Conservation (phyloP, 78 protist genomes). For the Cavenderia fasciculata region DNA sequence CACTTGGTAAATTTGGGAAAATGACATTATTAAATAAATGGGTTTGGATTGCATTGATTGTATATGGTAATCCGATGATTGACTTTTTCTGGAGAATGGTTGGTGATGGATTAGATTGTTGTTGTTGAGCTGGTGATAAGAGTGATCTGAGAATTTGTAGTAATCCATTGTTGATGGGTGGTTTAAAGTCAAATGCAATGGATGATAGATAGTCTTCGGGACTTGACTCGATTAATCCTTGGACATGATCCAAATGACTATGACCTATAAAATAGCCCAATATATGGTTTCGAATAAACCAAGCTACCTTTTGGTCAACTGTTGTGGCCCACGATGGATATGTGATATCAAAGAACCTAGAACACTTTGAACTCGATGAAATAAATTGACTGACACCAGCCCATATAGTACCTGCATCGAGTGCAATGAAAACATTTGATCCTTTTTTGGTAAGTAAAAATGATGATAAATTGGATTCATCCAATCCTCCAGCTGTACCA, state of each 20-base stretch:
- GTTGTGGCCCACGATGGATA: conserved; percentile 38
- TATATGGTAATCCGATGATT: conserved; percentile 23
- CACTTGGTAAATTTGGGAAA: conserved; percentile 55
- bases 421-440: conserved; percentile 33
- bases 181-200: conserved; percentile 6
- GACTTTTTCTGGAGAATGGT: conserved; percentile 35
- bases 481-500: conserved; percentile 55
- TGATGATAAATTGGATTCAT: conserved; percentile 48
- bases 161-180: conserved; percentile 29
- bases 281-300: conserved; percentile 33
- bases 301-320: conserved; percentile 38
- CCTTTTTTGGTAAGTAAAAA: conserved; percentile 47
- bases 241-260: conserved; percentile 51
- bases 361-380: not conserved
- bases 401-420: conserved; percentile 67
- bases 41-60: conserved; percentile 2
- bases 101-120: not conserved
- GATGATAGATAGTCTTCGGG: conserved; percentile 50
- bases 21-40: conserved; percentile 35
- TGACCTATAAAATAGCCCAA: conserved; percentile 52
- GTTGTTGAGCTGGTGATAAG: not conserved
- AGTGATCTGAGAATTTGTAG: not conserved
- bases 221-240: conserved; percentile 11
- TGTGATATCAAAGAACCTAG: not conserved
- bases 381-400: conserved; percentile 10